phyloP scores from a whole-genome alignment of 441 rosid genomes.

The Metrosideros polymorpha region DNA sequence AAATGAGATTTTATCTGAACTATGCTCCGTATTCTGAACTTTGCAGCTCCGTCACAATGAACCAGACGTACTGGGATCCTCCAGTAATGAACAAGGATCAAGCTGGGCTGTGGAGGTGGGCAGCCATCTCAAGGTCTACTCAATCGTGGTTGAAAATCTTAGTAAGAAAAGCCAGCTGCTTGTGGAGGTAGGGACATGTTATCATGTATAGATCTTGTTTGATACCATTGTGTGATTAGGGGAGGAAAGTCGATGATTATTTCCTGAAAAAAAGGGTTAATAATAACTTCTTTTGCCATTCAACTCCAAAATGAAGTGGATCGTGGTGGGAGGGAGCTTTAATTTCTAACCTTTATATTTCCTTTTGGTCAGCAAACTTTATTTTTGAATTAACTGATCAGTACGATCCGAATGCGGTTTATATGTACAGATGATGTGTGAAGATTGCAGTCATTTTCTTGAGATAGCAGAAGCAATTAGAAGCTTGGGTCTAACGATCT shows the following conservation, averaged over 20 bases:
- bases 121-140: slow-evolving; percentile 81
- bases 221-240: not conserved
- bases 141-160: slow-evolving; percentile 82
- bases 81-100: slow-evolving; percentile 64
- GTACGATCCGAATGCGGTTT: not conserved
- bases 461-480: slow-evolving; percentile 89
- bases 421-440: slow-evolving; percentile 75
- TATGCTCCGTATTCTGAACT: not conserved
- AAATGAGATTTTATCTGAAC: not conserved
- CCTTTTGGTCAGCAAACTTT: not conserved
- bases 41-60: slow-evolving; percentile 64
- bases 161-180: slow-evolving; percentile 82
- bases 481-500: slow-evolving; percentile 72
- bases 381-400: slow-evolving; percentile 3
- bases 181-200: slow-evolving; percentile 53
- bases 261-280: not conserved
- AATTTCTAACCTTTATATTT: not conserved
- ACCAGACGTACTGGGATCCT: slow-evolving; percentile 20
- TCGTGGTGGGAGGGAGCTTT: not conserved
- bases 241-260: not conserved
- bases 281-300: not conserved
- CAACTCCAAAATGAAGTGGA: not conserved
- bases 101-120: slow-evolving; percentile 95
- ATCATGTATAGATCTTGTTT: not conserved
- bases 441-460: slow-evolving; percentile 90